Conservation (phyloP, 2,329 filamentous ascomycete genomes). For the Exophiala xenobiotica region DNA sequence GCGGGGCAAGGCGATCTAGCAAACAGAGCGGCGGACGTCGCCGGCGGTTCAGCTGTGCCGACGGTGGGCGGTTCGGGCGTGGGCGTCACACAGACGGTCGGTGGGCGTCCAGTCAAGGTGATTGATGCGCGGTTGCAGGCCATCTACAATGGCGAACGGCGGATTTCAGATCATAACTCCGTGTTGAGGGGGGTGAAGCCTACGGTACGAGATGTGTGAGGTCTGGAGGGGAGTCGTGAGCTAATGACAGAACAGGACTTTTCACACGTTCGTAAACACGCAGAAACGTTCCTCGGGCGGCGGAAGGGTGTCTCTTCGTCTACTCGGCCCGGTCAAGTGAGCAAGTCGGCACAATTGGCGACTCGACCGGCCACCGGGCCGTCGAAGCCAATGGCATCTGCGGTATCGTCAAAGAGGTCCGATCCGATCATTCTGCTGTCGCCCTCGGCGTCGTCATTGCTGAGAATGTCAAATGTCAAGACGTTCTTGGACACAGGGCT, state of each 20-base stretch:
- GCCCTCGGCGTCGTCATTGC: slow-evolving; percentile 87
- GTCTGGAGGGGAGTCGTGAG: neutral
- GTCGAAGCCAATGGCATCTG: slow-evolving; percentile 29
- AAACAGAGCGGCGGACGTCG: slow-evolving; percentile 50
- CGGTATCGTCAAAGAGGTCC: slow-evolving; percentile 48
- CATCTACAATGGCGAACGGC: slow-evolving; percentile 88
- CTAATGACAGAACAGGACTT: no score
- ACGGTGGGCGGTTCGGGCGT: slow-evolving; percentile 44
- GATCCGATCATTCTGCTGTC: slow-evolving; percentile 96
- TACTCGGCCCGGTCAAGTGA: slow-evolving; percentile 36
- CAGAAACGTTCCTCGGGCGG: slow-evolving; percentile 69
- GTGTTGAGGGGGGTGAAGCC: slow-evolving; percentile 83
- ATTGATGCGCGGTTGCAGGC: slow-evolving; percentile 80
- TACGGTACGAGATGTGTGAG: slow-evolving; percentile 58
- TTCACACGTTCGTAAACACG: slow-evolving; percentile 84
- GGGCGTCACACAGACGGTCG: slow-evolving; percentile 34
- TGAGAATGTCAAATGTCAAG: slow-evolving; percentile 94
- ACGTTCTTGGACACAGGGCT: slow-evolving; percentile 84
- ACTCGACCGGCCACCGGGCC: slow-evolving; percentile 22
- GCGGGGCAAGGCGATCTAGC: slow-evolving; percentile 42
- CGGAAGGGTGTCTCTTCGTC: slow-evolving; percentile 44
- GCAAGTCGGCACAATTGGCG: slow-evolving; percentile 25
- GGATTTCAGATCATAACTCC: slow-evolving; percentile 89
- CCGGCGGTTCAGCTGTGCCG: slow-evolving; percentile 48
- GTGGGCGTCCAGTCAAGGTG: slow-evolving; percentile 59